Evolutionary conservation across 352 stramenopile genomes (phyloP).

Genomic region (Globisporangium megalacanthum): DNA sequence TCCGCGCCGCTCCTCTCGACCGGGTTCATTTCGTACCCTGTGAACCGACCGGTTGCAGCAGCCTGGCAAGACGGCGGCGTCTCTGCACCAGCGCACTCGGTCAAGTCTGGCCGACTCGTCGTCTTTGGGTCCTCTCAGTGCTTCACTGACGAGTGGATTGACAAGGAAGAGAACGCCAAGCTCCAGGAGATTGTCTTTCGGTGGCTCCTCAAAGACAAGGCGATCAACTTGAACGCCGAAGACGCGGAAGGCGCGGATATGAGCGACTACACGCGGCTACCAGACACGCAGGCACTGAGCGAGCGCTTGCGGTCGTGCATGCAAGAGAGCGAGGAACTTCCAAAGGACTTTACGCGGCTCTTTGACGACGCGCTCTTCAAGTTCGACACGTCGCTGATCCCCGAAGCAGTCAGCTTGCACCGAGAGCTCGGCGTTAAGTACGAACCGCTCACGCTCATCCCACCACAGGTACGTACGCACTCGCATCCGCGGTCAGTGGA

Average conservation of each 20-base stretch:
- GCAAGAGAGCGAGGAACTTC: slow-evolving; percentile 92
- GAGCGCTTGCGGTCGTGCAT: slow-evolving; percentile 92
- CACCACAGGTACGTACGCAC: slow-evolving; percentile 59
- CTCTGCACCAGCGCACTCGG: slow-evolving; percentile 42
- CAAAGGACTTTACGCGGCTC: slow-evolving; percentile 92
- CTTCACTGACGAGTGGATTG: slow-evolving; percentile 94
- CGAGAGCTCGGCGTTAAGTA: slow-evolving; percentile 91
- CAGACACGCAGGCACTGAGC: slow-evolving; percentile 92
- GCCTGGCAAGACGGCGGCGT: slow-evolving; percentile 84
- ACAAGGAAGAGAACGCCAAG: slow-evolving; percentile 93
- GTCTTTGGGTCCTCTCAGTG: slow-evolving; percentile 92
- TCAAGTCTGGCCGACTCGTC: slow-evolving; percentile 63
- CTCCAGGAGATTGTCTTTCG: slow-evolving; percentile 92
- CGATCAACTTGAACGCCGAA: slow-evolving; percentile 56
- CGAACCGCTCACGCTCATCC: slow-evolving; percentile 93
- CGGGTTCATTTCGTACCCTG: slow-evolving; percentile 93
- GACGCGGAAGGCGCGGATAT: slow-evolving; percentile 83
- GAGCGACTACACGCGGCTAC: slow-evolving; percentile 87
- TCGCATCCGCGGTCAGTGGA: too few relatives aligned
- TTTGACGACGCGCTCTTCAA: slow-evolving; percentile 94
- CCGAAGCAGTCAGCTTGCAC: slow-evolving; percentile 91
- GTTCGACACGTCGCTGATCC: slow-evolving; percentile 93
- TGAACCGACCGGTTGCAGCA: slow-evolving; percentile 91
- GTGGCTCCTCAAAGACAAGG: slow-evolving; percentile 89
- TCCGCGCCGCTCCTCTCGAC: slow-evolving; percentile 83